Evolutionary conservation across 179 eudicot genomes (phyloP).

Genomic region (Beta corolliflora): DNA sequence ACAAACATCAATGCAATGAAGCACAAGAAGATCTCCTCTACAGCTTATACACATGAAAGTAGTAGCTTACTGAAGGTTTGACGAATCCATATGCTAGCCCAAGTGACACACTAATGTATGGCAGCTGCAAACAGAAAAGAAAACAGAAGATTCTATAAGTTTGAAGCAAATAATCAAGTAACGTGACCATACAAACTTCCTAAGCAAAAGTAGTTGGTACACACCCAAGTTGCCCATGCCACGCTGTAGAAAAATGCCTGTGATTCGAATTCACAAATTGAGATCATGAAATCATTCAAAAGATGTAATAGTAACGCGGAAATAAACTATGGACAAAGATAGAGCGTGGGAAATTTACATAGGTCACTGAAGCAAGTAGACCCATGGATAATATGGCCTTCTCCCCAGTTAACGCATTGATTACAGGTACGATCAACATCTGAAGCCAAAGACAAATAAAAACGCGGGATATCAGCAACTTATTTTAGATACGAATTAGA

Average conservation of each 20-base stretch:
- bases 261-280: constrained; percentile 1
- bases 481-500: not conserved
- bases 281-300: not conserved
- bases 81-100: constrained; percentile 72
- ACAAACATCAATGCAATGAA: not conserved
- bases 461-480: not conserved
- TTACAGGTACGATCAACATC: constrained; percentile 72
- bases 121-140: constrained; percentile 51
- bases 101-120: constrained; percentile 72
- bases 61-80: constrained; percentile 67
- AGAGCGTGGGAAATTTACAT: constrained; percentile 51
- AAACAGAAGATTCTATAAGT: not conserved
- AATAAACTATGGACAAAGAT: not conserved
- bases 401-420: constrained; percentile 76
- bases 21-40: not conserved
- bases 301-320: not conserved
- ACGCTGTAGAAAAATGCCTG: constrained; percentile 79
- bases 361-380: constrained; percentile 67
- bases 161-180: not conserved
- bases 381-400: constrained; percentile 66
- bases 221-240: constrained; percentile 89
- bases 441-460: constrained; percentile 26
- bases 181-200: not conserved
- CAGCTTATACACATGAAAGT: not conserved
- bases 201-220: not conserved